Percentiles rank a stretch among this genome's conserved stretches.
Conservation (phyloP, 257 asterid species). For the Pogostemon cablin region DNA sequence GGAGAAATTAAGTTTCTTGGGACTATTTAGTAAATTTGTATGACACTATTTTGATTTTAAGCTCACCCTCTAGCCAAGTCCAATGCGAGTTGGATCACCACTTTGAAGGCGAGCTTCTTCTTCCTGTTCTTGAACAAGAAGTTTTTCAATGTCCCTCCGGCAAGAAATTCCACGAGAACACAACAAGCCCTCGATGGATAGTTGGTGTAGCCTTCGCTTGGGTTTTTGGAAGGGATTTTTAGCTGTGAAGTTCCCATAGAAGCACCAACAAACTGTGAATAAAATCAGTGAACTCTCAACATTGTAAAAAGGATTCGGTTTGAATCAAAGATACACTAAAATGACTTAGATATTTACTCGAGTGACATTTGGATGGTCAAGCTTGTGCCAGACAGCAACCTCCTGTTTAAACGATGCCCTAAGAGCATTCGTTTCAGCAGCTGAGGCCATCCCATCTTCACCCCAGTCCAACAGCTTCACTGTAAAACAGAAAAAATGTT, state of each 20-base stretch:
- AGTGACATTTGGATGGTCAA: slow-evolving; percentile 78
- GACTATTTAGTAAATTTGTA: too few species aligned
- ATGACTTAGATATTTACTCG: slow-evolving; percentile 34
- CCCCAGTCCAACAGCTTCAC: slow-evolving; percentile 95
- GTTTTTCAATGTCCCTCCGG: slow-evolving; percentile 81
- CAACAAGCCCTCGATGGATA: slow-evolving; percentile 93
- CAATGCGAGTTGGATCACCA: slow-evolving; percentile 85
- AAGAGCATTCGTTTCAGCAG: slow-evolving; percentile 74
- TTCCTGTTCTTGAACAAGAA: slow-evolving; percentile 75
- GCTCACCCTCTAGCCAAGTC: slow-evolving; percentile 86
- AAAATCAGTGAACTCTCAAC: slow-evolving; percentile 7
- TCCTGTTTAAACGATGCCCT: slow-evolving; percentile 80
- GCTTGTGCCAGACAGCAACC: slow-evolving; percentile 89
- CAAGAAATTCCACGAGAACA: slow-evolving; percentile 81
- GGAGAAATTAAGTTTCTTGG: too few species aligned
- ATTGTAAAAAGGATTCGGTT: too few species aligned
- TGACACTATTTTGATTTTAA: too few species aligned
- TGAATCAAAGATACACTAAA: slow-evolving; percentile 6
- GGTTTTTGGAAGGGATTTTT: slow-evolving; percentile 84
- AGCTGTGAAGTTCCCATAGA: slow-evolving; percentile 95
- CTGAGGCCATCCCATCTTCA: slow-evolving; percentile 81
- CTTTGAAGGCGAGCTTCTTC: slow-evolving; percentile 77
- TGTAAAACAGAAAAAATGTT: slow-evolving; percentile 14
- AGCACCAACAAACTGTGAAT: slow-evolving; percentile 79
- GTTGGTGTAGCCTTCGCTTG: slow-evolving; percentile 68